Evolutionary conservation across 768 basidiomycete genomes (phyloP), one percentile per base, ranked within the genome.

Genomic region (Auriscalpium microsporum): DNA sequence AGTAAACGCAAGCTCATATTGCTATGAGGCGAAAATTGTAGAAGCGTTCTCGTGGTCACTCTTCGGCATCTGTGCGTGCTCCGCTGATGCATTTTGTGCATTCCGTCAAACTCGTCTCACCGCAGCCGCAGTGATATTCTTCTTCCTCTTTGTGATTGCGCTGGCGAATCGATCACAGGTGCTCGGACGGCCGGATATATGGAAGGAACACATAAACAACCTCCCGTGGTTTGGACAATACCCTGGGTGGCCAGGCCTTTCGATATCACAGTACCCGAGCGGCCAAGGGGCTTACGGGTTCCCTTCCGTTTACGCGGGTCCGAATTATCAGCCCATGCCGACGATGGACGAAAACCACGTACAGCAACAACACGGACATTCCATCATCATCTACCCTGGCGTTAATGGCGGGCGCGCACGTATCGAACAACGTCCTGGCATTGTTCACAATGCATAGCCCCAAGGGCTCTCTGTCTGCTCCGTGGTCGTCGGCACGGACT

Each of bases 21-120:
- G 89, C 66, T 85, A 87, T 66, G 80, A 88, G 64, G 86, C 90
- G 84, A 87, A 86, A 68, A 82, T 83, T 47, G 75, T 88, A 36
- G 79, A 89, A 60, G 87, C 85, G 2, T 80, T 90, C 65, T 89
- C 88, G 0, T 90, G 89, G 89, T 74, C 79, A 64, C 69, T 80
- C 51, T 90, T 90, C 63, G 73, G 74, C 55, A 61, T 77, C 48
- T 74, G 78, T 79, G 44, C 35, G 77, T 67, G 45, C 52, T 14
- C 47, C 40, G 23, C 56, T 19, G 28, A 28, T 28, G 28, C 28
- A 28, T 28, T 28, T 4, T 56, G 59, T 28, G 28, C 28, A 28
- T 28, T 28, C 28, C 56, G 59, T 21, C 21, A 48, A n/a, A 48
- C 37, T 42, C 1, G 14, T 47, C 50, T 60, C 45, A 14, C 9